These are phyloP conservation scores for Penicillium arizonense DNA, from an alignment of 495 filamentous ascomycete genomes.

Conservation along the genomic window DNA sequence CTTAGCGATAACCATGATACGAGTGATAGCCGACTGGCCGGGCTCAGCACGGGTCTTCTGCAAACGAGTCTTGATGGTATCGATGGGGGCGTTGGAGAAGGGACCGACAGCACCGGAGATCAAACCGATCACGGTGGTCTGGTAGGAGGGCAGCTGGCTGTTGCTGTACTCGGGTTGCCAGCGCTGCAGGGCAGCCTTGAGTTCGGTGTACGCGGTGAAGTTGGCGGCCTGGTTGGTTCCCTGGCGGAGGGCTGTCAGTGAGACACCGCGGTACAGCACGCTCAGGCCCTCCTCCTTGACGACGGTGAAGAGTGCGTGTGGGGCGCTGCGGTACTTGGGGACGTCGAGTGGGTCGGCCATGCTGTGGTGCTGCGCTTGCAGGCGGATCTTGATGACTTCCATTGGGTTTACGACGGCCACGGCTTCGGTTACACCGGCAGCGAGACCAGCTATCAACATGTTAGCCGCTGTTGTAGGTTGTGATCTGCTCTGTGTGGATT, in stretches of 20 bases:
- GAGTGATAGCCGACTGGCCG: slow-evolving; percentile 72
- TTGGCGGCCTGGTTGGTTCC: slow-evolving; percentile 98
- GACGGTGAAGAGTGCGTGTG: slow-evolving; percentile 91
- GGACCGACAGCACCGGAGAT: slow-evolving; percentile 94
- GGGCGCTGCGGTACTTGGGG: slow-evolving; percentile 96
- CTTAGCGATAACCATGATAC: slow-evolving; percentile 74
- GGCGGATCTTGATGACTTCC: slow-evolving; percentile 97
- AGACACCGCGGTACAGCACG: slow-evolving; percentile 88
- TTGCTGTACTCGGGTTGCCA: slow-evolving; percentile 61
- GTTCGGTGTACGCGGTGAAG: slow-evolving; percentile 96
- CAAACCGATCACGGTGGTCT: slow-evolving; percentile 88
- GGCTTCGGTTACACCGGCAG: slow-evolving; percentile 93
- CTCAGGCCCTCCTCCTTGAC: slow-evolving; percentile 85
- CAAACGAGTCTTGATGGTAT: slow-evolving; percentile 97
- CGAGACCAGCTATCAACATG: slow-evolving; percentile 67
- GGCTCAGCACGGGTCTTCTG: slow-evolving; percentile 84
- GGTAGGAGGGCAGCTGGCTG: slow-evolving; percentile 72
- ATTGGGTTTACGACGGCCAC: slow-evolving; percentile 95
- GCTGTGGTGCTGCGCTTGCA: slow-evolving; percentile 95
- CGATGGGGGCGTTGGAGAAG: slow-evolving; percentile 93
- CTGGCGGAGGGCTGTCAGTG: slow-evolving; percentile 88
- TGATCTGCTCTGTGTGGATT: neutral
- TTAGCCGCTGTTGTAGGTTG: neutral
- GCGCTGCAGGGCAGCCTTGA: slow-evolving; percentile 74
- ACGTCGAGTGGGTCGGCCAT: slow-evolving; percentile 90